Evolutionary conservation across 805 yeast genomes (phyloP).

Genomic region (Sungouiozyma ichnusensis): DNA sequence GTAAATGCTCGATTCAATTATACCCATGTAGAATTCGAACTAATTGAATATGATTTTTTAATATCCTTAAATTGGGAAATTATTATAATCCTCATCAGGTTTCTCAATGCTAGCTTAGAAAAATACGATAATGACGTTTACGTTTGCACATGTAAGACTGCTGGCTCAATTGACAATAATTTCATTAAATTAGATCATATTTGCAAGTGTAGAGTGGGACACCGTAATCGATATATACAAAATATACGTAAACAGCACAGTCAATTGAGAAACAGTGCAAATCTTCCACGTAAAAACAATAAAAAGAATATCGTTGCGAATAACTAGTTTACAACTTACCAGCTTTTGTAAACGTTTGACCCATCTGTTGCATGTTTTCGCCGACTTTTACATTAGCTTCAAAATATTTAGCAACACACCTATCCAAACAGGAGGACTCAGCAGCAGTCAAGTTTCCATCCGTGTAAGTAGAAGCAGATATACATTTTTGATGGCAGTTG

Average conservation of each 20-base stretch:
- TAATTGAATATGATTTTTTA: too few species aligned
- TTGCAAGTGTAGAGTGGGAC: not conserved
- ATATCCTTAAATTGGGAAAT: too few species aligned
- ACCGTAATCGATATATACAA: not conserved
- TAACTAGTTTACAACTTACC: slow-evolving; percentile 22
- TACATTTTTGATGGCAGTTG: slow-evolving; percentile 83
- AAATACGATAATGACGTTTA: too few species aligned
- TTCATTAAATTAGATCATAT: not conserved
- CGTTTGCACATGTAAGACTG: too few species aligned
- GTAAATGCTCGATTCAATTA: not conserved
- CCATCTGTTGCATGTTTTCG: slow-evolving; percentile 53
- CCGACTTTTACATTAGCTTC: slow-evolving; percentile 93
- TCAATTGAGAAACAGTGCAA: not conserved
- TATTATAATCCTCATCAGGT: too few species aligned
- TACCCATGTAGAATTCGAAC: too few species aligned
- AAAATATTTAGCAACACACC: slow-evolving; percentile 92
- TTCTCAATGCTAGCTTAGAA: too few species aligned
- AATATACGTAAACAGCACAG: not conserved
- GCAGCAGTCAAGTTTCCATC: slow-evolving; percentile 69
- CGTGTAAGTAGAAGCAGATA: slow-evolving; percentile 42
- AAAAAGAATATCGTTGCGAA: too few species aligned
- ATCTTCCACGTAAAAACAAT: not conserved
- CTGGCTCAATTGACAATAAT: too few species aligned
- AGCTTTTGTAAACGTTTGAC: slow-evolving; percentile 32
- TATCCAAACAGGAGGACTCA: slow-evolving; percentile 82